Evolutionary conservation across 2,329 filamentous ascomycete species (phyloP).

Genomic region (Penicillium sp.): DNA sequence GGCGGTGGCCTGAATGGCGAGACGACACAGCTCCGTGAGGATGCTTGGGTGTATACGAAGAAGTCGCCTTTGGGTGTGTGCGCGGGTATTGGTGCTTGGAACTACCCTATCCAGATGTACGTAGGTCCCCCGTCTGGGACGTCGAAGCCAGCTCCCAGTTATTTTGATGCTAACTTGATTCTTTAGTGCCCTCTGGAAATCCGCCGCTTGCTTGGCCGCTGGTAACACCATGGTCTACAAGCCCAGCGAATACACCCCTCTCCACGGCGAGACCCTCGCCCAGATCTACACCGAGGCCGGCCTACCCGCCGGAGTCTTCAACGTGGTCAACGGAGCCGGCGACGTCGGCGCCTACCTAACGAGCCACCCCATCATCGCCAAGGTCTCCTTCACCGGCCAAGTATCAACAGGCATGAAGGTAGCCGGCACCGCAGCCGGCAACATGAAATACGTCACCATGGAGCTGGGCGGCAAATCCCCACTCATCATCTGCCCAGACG

Average conservation of each 20-base stretch:
- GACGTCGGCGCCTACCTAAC: constrained; percentile 76
- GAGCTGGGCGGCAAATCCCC: constrained; percentile 88
- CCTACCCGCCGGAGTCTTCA: constrained; percentile 80
- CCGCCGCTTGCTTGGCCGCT: constrained; percentile 78
- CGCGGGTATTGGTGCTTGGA: constrained; percentile 87
- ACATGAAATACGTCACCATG: constrained; percentile 91
- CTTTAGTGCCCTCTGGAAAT: constrained; percentile 75
- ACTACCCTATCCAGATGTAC: constrained; percentile 83
- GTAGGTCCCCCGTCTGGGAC: constrained; percentile 5
- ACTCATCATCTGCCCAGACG: constrained; percentile 76
- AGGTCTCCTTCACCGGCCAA: constrained; percentile 89
- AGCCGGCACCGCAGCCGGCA: constrained; percentile 69
- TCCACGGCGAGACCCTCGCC: constrained; percentile 77
- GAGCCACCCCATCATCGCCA: constrained; percentile 70
- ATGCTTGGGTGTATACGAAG: constrained; percentile 80
- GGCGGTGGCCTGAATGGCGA: constrained; percentile 79
- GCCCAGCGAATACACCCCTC: constrained; percentile 80
- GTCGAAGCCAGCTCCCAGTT: neutral
- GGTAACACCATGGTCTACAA: constrained; percentile 93
- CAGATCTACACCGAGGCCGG: constrained; percentile 77
- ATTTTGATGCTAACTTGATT: constrained; percentile 4
- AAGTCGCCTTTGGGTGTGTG: constrained; percentile 83
- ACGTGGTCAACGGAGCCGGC: constrained; percentile 79
- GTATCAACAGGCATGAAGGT: constrained; percentile 83
- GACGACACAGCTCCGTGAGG: constrained; percentile 69